Conservation (phyloP, 2,329 filamentous ascomycete species). For the Paramyrothecium roridum region DNA sequence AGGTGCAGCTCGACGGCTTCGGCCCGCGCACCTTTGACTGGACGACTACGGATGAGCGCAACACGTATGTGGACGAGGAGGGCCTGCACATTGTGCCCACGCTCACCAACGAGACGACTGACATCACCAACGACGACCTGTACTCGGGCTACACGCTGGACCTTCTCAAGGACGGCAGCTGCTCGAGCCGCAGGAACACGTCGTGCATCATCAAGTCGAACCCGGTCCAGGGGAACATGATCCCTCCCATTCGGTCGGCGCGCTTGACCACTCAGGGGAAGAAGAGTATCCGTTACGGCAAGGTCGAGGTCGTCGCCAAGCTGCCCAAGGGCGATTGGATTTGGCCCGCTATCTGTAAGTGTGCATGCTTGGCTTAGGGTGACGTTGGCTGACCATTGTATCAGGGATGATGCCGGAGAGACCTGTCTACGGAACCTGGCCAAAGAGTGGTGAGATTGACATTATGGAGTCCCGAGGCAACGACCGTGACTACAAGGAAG, state of each 20-base stretch:
- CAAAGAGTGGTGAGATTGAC: slow-evolving; percentile 50
- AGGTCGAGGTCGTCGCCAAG: slow-evolving; percentile 51
- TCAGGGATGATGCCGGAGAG: slow-evolving; percentile 37
- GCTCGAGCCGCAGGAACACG: slow-evolving; percentile 31
- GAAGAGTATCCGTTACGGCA: slow-evolving; percentile 43
- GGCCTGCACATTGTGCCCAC: slow-evolving; percentile 56
- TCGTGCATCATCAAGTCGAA: slow-evolving; percentile 39
- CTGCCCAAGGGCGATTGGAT: slow-evolving; percentile 53
- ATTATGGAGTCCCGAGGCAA: slow-evolving; percentile 49
- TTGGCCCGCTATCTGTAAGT: slow-evolving; percentile 43
- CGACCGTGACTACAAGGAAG: slow-evolving; percentile 36
- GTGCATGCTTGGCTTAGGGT: background rate
- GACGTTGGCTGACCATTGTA: background rate
- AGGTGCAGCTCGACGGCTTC: slow-evolving; percentile 41
- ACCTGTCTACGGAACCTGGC: slow-evolving; percentile 46
- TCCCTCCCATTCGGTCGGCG: slow-evolving; percentile 47
- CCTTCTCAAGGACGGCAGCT: slow-evolving; percentile 33
- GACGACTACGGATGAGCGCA: slow-evolving; percentile 45
- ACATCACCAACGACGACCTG: slow-evolving; percentile 34
- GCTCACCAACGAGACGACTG: slow-evolving; percentile 37
- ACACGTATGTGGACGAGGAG: slow-evolving; percentile 42
- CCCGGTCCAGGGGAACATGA: slow-evolving; percentile 38
- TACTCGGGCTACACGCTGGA: slow-evolving; percentile 39
- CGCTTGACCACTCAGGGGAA: slow-evolving; percentile 45
- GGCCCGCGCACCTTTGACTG: slow-evolving; percentile 52